Conservation (phyloP, 2,329 filamentous ascomycete species). For the Lomentospora prolificans region DNA sequence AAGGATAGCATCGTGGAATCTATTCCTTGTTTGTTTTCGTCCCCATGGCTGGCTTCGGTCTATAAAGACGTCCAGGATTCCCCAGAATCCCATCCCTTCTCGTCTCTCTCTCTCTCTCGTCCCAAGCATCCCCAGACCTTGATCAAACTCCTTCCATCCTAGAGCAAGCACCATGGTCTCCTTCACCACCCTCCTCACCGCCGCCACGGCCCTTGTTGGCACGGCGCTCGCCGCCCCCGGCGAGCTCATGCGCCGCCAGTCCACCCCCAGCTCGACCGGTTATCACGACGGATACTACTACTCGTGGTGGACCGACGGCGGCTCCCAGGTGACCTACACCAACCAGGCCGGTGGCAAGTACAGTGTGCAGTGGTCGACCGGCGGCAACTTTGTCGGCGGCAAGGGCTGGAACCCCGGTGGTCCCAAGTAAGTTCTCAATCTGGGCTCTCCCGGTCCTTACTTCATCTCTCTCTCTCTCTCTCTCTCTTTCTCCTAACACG, state of each 20-base stretch:
- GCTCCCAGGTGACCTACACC: constrained; percentile 31
- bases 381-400: constrained; percentile 45
- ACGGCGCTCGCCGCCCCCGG: not conserved
- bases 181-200: constrained; percentile 7
- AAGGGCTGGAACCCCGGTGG: constrained; percentile 48
- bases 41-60: not conserved
- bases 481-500: not conserved
- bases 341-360: constrained; percentile 34
- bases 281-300: constrained; percentile 34
- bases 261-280: constrained; percentile 25
- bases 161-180: not conserved
- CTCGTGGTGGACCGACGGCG: constrained; percentile 38
- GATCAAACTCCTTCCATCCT: too few species aligned
- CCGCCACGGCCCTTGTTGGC: not conserved
- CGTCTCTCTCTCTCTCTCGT: not conserved
- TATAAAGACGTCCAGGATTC: not conserved
- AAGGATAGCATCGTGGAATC: too few species aligned
- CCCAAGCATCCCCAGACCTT: not conserved
- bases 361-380: constrained; percentile 31
- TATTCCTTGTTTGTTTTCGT: too few species aligned
- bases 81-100: not conserved
- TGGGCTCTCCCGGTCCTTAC: too few species aligned
- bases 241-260: constrained; percentile 7
- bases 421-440: constrained; percentile 30
- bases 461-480: not conserved